These are phyloP conservation scores for Peziza echinospora DNA, from an alignment of 495 filamentous ascomycete species.

Conservation along the genomic window DNA sequence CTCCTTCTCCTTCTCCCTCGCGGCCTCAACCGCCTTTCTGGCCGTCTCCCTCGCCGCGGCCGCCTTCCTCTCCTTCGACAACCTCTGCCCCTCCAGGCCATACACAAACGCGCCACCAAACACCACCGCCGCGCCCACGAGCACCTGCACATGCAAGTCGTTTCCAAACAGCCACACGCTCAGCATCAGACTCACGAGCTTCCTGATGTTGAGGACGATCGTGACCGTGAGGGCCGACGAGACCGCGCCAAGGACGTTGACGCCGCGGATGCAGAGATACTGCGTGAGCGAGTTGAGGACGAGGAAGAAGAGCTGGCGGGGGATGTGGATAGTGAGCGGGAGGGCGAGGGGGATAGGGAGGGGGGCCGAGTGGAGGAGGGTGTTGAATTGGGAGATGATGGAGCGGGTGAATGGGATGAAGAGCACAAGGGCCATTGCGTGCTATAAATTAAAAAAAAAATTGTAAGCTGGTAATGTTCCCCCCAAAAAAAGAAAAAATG, in stretches of 20 bases:
- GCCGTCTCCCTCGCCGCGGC: slow-evolving; percentile 2
- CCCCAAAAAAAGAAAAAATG: slow-evolving; percentile 50
- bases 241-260: slow-evolving; percentile 68
- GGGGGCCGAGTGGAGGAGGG: slow-evolving; percentile 10
- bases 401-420: slow-evolving; percentile 35
- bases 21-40: not conserved
- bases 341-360: slow-evolving; percentile 2
- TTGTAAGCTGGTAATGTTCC: no score
- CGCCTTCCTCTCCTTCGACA: slow-evolving; percentile 13
- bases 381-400: slow-evolving; percentile 27
- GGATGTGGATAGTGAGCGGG: slow-evolving; percentile 24
- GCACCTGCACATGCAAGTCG: slow-evolving; percentile 44
- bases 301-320: slow-evolving; percentile 50
- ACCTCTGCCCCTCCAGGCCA: slow-evolving; percentile 44
- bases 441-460: slow-evolving; percentile 22
- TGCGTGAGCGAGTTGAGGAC: slow-evolving; percentile 73
- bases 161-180: slow-evolving; percentile 93
- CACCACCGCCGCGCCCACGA: slow-evolving; percentile 62
- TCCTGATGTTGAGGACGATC: slow-evolving; percentile 84
- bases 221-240: slow-evolving; percentile 86
- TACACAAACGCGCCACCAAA: slow-evolving; percentile 78
- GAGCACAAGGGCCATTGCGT: slow-evolving; percentile 21
- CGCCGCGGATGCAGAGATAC: slow-evolving; percentile 81
- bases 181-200: slow-evolving; percentile 71
- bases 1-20: not conserved